Conservation (phyloP, 2,329 filamentous ascomycete species). For the Epichloe typhina region DNA sequence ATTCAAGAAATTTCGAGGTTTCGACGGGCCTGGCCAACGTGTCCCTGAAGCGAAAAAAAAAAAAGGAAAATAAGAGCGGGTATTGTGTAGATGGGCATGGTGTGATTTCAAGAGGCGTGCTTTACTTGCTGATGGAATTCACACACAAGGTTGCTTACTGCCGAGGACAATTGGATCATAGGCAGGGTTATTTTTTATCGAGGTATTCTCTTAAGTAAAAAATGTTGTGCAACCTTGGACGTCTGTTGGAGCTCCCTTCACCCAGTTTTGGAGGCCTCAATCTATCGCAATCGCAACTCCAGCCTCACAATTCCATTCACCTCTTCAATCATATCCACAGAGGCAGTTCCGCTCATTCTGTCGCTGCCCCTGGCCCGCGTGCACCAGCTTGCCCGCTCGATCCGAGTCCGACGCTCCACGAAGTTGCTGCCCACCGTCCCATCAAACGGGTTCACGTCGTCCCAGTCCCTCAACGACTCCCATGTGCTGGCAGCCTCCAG, state of each 20-base stretch:
- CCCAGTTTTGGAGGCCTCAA: background rate
- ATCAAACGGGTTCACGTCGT: constrained; percentile 7
- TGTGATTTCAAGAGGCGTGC: no score
- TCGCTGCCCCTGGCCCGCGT: constrained; percentile 3
- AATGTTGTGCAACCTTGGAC: background rate
- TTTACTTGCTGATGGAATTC: no score
- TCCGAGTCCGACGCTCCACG: constrained; percentile 3
- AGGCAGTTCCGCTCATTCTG: constrained; percentile 12
- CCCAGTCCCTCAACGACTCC: background rate
- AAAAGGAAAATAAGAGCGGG: no score
- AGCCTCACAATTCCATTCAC: constrained; percentile 23
- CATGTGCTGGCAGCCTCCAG: background rate
- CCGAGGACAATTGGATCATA: no score
- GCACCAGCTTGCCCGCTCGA: constrained; percentile 5
- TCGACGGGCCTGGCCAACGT: no score
- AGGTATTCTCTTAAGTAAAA: no score
- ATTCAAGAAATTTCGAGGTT: no score
- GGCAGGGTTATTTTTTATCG: no score
- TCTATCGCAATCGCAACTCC: constrained; percentile 21
- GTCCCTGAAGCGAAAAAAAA: no score
- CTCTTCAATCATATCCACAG: constrained; percentile 21
- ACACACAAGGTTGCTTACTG: no score
- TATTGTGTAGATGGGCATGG: no score
- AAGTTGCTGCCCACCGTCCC: constrained; percentile 5
- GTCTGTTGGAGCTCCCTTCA: background rate